Evolutionary conservation across 768 basidiomycete genomes (phyloP).

Genomic region (Leccinellum rugosiceps): DNA sequence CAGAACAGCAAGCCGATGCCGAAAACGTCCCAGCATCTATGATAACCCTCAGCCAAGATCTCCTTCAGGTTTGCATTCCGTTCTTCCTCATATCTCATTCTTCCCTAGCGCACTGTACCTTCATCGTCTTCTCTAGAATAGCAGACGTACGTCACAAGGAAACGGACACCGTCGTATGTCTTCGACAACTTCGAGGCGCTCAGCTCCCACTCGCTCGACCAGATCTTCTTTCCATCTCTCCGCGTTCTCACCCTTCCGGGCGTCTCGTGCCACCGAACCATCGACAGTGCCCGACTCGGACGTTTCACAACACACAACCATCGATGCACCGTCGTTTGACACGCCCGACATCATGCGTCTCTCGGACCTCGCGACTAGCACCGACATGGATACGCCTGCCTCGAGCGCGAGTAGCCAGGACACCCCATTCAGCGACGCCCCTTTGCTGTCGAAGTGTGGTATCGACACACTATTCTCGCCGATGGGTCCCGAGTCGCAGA

Average conservation of each 20-base stretch:
- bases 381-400: slow-evolving; percentile 8
- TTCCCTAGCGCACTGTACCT: background rate
- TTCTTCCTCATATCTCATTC: background rate
- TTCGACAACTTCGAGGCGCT: slow-evolving; percentile 21
- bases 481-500: slow-evolving; percentile 3
- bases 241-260: slow-evolving; percentile 12
- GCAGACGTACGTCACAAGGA: slow-evolving; percentile 14
- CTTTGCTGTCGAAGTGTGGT: slow-evolving; percentile 14
- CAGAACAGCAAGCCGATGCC: slow-evolving; percentile 3
- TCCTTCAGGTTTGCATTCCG: slow-evolving; percentile 24
- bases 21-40: slow-evolving; percentile 9
- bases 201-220: slow-evolving; percentile 2
- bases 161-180: slow-evolving; percentile 19
- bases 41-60: slow-evolving; percentile 27
- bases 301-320: background rate
- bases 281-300: background rate
- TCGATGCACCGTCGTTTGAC: slow-evolving; percentile 1
- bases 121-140: slow-evolving; percentile 16
- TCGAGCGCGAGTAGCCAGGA: slow-evolving; percentile 7
- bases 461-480: slow-evolving; percentile 8
- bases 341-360: slow-evolving; percentile 17
- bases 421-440: slow-evolving; percentile 22
- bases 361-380: slow-evolving; percentile 11
- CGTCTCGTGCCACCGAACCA: background rate
- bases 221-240: slow-evolving; percentile 26